phyloP scores from a whole-genome alignment of 2,329 filamentous ascomycete species.

The Diaporthe destruens region DNA sequence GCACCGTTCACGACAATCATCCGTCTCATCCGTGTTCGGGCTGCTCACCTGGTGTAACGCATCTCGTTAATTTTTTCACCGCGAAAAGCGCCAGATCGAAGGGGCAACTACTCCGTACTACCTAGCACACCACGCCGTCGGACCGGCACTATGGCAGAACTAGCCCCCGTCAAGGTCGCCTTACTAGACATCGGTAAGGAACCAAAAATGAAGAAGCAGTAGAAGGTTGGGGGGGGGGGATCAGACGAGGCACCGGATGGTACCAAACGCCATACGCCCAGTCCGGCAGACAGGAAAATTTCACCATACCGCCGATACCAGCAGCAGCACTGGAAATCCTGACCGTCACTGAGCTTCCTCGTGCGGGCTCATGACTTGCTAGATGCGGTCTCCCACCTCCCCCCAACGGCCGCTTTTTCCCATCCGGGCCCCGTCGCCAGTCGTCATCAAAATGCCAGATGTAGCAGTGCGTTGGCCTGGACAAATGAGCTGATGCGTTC shows the following conservation, averaged over 20 bases:
- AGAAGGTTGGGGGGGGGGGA: too few species aligned
- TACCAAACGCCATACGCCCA: slow-evolving; percentile 12
- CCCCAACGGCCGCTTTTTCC: slow-evolving; percentile 3
- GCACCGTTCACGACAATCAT: not conserved
- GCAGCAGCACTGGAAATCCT: slow-evolving; percentile 27
- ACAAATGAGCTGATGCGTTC: slow-evolving; percentile 56
- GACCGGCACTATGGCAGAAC: slow-evolving; percentile 49
- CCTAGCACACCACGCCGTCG: slow-evolving; percentile 32
- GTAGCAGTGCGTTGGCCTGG: slow-evolving; percentile 50
- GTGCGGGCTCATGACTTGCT: slow-evolving; percentile 39
- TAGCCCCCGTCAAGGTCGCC: slow-evolving; percentile 58
- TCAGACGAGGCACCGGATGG: slow-evolving; percentile 21
- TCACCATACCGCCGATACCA: not conserved
- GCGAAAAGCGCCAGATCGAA: slow-evolving; percentile 16
- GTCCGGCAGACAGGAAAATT: slow-evolving; percentile 21
- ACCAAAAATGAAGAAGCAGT: not conserved
- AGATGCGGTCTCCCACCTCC: slow-evolving; percentile 25
- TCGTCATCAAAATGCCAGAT: slow-evolving; percentile 40
- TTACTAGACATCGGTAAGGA: slow-evolving; percentile 70
- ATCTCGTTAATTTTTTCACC: slow-evolving; percentile 7
- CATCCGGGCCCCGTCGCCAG: slow-evolving; percentile 20
- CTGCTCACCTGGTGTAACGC: slow-evolving; percentile 14
- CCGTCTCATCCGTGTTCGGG: slow-evolving; percentile 17
- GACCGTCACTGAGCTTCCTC: slow-evolving; percentile 19
- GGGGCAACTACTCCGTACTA: not conserved